Conservation (phyloP, 2,329 filamentous ascomycete species). For the Fusarium odoratissimum region DNA sequence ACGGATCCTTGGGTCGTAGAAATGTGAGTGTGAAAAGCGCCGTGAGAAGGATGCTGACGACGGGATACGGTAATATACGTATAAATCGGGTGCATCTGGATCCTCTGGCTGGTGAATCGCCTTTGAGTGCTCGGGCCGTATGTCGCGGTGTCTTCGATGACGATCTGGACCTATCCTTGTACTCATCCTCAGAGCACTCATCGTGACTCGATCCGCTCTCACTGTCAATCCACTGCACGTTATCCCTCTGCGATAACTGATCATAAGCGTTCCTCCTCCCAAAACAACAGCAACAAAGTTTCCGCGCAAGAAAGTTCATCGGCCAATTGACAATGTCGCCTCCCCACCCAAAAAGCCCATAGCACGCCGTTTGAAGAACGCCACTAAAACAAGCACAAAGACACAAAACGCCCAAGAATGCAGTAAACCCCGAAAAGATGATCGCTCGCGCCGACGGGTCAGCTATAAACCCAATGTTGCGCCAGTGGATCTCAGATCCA, state of each 20-base stretch:
- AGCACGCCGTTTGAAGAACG: slow-evolving; percentile 45
- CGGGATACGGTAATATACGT: slow-evolving; percentile 29
- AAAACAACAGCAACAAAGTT: neutral
- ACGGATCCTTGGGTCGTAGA: slow-evolving; percentile 48
- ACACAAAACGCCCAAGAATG: slow-evolving; percentile 38
- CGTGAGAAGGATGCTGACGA: slow-evolving; percentile 42
- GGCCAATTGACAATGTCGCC: slow-evolving; percentile 48
- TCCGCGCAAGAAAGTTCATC: slow-evolving; percentile 21
- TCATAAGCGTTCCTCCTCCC: slow-evolving; percentile 13
- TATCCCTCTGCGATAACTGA: slow-evolving; percentile 20
- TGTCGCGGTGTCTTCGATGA: neutral
- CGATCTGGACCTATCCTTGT: slow-evolving; percentile 26
- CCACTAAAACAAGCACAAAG: slow-evolving; percentile 36
- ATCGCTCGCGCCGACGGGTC: slow-evolving; percentile 49
- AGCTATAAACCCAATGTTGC: slow-evolving; percentile 49
- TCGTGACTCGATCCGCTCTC: slow-evolving; percentile 1
- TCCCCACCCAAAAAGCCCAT: slow-evolving; percentile 43
- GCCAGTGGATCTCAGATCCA: slow-evolving; percentile 52
- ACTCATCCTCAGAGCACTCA: slow-evolving; percentile 4
- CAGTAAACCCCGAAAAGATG: slow-evolving; percentile 50
- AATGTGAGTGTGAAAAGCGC: slow-evolving; percentile 41
- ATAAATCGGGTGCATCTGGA: slow-evolving; percentile 12
- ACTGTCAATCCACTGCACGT: neutral
- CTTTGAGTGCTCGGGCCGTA: neutral
- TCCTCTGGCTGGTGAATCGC: neutral